A percentile compares a stretch with the other conserved stretches of the same genome.
These are phyloP conservation scores for Raphanus hybrid DNA, from an alignment of 441 rosid genomes.

Conservation along the genomic window DNA sequence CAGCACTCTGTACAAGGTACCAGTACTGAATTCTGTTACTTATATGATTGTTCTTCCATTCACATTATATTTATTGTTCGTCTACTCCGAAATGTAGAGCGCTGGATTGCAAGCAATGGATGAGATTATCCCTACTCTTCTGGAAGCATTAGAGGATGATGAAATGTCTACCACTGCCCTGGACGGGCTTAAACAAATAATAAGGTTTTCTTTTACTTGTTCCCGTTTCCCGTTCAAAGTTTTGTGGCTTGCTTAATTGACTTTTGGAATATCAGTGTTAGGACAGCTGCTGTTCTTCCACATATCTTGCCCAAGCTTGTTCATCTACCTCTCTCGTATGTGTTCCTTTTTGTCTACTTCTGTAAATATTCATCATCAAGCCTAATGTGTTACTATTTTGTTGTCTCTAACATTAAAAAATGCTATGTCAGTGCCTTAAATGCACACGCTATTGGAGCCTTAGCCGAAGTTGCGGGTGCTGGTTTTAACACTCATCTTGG, in stretches of 20 bases:
- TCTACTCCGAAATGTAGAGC: slow-evolving; percentile 60
- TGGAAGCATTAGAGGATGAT: slow-evolving; percentile 97
- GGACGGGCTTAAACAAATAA: slow-evolving; percentile 98
- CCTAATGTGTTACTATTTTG: slow-evolving; percentile 21
- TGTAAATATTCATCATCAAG: slow-evolving; percentile 4
- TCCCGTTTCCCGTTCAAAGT: slow-evolving; percentile 16
- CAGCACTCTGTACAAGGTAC: slow-evolving; percentile 98
- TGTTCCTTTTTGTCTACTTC: slow-evolving; percentile 36
- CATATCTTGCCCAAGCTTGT: slow-evolving; percentile 99
- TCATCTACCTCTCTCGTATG: slow-evolving; percentile 96
- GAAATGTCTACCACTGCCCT: slow-evolving; percentile 91
- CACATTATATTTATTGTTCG: slow-evolving; percentile 15
- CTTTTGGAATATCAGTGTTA: slow-evolving; percentile 68
- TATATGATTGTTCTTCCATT: slow-evolving; percentile 23
- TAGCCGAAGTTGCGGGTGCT: slow-evolving; percentile 98
- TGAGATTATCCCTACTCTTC: slow-evolving; percentile 96
- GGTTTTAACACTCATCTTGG: slow-evolving; percentile 93
- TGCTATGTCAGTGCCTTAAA: slow-evolving; percentile 77
- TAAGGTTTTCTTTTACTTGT: slow-evolving; percentile 57
- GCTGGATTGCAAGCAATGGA: slow-evolving; percentile 99
- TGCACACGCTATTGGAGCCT: slow-evolving; percentile 98
- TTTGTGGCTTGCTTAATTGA: slow-evolving; percentile 35
- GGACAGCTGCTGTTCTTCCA: slow-evolving; percentile 98
- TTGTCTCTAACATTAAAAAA: slow-evolving; percentile 31
- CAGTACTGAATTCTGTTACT: slow-evolving; percentile 24